phyloP scores from a whole-genome alignment of 805 yeast species.

The Wickerhamomyces canadensis region DNA sequence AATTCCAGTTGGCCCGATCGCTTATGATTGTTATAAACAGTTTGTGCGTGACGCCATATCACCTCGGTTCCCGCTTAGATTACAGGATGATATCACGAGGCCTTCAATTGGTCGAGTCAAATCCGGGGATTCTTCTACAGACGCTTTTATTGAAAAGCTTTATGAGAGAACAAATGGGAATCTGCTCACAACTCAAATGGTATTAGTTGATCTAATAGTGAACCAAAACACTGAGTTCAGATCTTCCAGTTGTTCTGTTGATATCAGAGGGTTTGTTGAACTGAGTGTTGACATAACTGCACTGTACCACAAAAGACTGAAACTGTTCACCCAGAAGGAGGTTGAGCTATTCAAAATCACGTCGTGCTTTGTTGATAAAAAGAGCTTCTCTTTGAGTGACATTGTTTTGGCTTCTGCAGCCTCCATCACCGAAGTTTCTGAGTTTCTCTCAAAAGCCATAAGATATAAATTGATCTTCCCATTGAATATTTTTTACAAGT shows the following conservation, averaged over 20 bases:
- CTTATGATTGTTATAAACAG: constrained; percentile 1
- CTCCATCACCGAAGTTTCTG: constrained; percentile 28
- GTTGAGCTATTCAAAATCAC: constrained; percentile 33
- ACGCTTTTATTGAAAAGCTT: constrained; percentile 15
- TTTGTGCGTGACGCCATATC: constrained; percentile 7
- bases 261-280: constrained; percentile 7
- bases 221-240: constrained; percentile 6
- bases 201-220: constrained; percentile 11
- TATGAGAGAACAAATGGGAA: constrained; percentile 21
- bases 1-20: constrained; percentile 12
- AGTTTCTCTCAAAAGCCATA: constrained; percentile 29
- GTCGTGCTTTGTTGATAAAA: constrained; percentile 33
- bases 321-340: constrained; percentile 20
- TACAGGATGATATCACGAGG: too few species aligned
- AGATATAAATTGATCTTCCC: constrained; percentile 32
- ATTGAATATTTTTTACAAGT: constrained; percentile 37
- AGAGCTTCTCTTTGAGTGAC: constrained; percentile 31
- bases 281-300: constrained; percentile 11
- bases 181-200: constrained; percentile 11
- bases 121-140: background rate
- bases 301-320: constrained; percentile 14
- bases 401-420: constrained; percentile 32
- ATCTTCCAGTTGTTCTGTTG: constrained; percentile 17
- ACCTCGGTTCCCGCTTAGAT: background rate
- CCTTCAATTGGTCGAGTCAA: too few species aligned